Conservation (phyloP, 495 filamentous ascomycete species). For the Neurospora sp. region DNA sequence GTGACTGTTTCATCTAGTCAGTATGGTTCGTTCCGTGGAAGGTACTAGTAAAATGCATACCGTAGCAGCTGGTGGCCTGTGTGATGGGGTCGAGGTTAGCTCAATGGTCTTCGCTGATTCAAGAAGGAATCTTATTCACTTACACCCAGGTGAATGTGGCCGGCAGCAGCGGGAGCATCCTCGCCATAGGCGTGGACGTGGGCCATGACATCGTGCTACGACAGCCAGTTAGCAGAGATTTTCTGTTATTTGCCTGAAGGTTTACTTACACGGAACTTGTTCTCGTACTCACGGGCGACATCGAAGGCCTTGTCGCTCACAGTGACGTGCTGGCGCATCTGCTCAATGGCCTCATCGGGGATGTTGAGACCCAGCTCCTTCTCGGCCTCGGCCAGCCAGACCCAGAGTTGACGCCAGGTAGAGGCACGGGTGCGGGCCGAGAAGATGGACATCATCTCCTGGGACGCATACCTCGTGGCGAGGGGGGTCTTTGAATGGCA, state of each 20-base stretch:
- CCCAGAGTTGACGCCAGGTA: slow-evolving; percentile 74
- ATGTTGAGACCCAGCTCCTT: slow-evolving; percentile 59
- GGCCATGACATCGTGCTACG: slow-evolving; percentile 51
- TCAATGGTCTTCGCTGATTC: slow-evolving; percentile 4
- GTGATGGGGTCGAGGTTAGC: neutral
- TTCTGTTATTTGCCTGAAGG: neutral
- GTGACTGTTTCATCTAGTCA: slow-evolving; percentile 33
- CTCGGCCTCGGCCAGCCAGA: slow-evolving; percentile 75
- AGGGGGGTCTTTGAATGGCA: slow-evolving; percentile 47
- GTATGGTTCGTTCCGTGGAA: neutral
- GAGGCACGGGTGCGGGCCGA: slow-evolving; percentile 57
- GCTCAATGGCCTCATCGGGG: slow-evolving; percentile 56
- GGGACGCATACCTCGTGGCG: slow-evolving; percentile 59
- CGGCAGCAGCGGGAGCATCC: slow-evolving; percentile 69
- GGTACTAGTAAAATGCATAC: slow-evolving; percentile 11
- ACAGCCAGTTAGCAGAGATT: neutral
- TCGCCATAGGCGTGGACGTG: slow-evolving; percentile 53
- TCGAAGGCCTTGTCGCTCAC: slow-evolving; percentile 75
- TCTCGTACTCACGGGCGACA: slow-evolving; percentile 66
- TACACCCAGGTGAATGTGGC: slow-evolving; percentile 71
- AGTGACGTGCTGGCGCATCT: slow-evolving; percentile 61
- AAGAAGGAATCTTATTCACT: neutral
- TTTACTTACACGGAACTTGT: slow-evolving; percentile 17
- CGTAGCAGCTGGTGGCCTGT: slow-evolving; percentile 24
- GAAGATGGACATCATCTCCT: slow-evolving; percentile 55